Evolutionary conservation across 2,329 filamentous ascomycete genomes (phyloP), one percentile per base, ranked within the genome.

Genomic region (Aspergillus sp.): DNA sequence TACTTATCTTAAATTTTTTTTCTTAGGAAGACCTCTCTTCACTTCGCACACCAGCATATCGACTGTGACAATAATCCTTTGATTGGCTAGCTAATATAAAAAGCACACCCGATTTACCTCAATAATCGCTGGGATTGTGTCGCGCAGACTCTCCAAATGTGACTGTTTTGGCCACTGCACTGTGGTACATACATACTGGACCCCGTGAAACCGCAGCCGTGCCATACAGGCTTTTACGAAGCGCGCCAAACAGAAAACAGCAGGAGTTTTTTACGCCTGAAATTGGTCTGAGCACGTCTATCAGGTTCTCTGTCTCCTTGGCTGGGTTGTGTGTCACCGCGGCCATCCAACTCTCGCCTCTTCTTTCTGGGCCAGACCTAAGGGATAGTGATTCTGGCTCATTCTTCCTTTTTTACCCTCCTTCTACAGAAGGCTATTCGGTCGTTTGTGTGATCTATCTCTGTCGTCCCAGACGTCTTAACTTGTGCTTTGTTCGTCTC

Each of bases 281-380:
- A 39, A 8, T 39, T 8, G 26, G 36, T 39, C 36, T 39, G 36
- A 39, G 36, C 36, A 39, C 36, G 36, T 6, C 26, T 19, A 26
- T 39, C 36, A 12, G 36, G 5, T 9, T 9, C 12, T 39, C 4
- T 39, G 12, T 26, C 36, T 28, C 36, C 36, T 19, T 39, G 36
- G 36, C 27, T 39, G 41, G 30, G 7, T 43, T 43, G 41, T n/a
- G 41, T 43, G 41, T 43, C 41, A 43, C 30, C n/a, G 4, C 19
- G 29, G 29, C 12, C 30, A 30, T 43, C 29, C 29, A 30, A 19
- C 30, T n/a, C 27, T n/a, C 10, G 12, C 27, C n/a, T 30, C 29
- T 38, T n/a, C 28, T 43, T 10, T 19, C 10, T 33, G 42, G 42
- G 10, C 30, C 27, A 39, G 36, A 39, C 36, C 36, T 39, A 39